Conservation (phyloP, 1,284 basidiomycete genomes). For the Singerocomus rubriflavus region DNA sequence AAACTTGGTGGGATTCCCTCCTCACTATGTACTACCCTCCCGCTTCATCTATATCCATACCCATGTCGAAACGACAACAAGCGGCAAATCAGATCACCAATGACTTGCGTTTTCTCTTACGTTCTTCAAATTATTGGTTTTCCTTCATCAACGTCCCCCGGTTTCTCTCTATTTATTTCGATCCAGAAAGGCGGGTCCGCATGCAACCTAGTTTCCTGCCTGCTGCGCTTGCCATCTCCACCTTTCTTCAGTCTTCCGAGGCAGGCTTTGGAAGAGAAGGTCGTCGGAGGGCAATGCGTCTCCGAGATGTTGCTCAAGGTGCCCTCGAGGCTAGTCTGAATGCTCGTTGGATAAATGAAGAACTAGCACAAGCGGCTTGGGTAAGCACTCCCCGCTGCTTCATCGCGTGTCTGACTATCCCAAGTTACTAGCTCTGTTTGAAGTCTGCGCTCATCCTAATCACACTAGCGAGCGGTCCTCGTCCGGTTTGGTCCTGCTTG, state of each 20-base stretch:
- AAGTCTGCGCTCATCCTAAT: slow-evolving; percentile 63
- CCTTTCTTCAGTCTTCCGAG: slow-evolving; percentile 68
- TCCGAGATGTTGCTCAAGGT: slow-evolving; percentile 64
- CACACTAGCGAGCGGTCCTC: slow-evolving; percentile 51
- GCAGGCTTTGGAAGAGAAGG: slow-evolving; percentile 47
- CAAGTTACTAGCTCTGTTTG: slow-evolving; percentile 67
- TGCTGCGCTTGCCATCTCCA: slow-evolving; percentile 62
- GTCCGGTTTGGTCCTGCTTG: slow-evolving; percentile 60
- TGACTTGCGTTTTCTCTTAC: slow-evolving; percentile 66
- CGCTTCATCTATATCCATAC: slow-evolving; percentile 29
- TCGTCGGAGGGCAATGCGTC: slow-evolving; percentile 50
- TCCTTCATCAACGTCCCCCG: slow-evolving; percentile 68
- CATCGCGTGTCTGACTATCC: slow-evolving; percentile 8
- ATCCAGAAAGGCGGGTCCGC: slow-evolving; percentile 48
- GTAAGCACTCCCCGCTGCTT: slow-evolving; percentile 39
- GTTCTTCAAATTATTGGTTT: slow-evolving; percentile 65
- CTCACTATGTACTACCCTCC: slow-evolving; percentile 50
- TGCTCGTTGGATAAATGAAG: slow-evolving; percentile 67
- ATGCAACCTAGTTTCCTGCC: slow-evolving; percentile 69
- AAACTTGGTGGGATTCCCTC: slow-evolving; percentile 76
- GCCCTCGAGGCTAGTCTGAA: slow-evolving; percentile 70
- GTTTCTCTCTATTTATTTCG: slow-evolving; percentile 58
- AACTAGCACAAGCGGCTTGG: slow-evolving; percentile 71
- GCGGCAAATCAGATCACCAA: slow-evolving; percentile 45
- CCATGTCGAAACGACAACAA: slow-evolving; percentile 45